Evolutionary conservation across 495 filamentous ascomycete species (phyloP), one percentile per base, ranked within the genome.

Genomic region (Massariosphaeria phaeospora): DNA sequence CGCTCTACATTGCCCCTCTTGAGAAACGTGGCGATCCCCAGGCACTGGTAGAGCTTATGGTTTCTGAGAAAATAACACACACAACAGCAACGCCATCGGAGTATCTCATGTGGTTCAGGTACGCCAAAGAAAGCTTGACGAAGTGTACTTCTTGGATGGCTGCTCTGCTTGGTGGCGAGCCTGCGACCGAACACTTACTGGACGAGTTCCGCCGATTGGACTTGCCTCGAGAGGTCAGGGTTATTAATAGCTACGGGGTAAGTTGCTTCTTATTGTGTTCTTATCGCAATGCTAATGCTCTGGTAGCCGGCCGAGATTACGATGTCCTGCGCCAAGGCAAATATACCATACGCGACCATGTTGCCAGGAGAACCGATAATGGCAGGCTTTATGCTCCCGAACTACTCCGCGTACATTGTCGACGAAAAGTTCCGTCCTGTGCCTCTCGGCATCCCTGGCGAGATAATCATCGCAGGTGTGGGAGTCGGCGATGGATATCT

Each of bases 161-260:
- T 17, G 52, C 52, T 5, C 15, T 47, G 38, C 2, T 3, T 18
- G 52, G 41, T 9, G 52, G 52, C 20, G 52, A 55, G 25, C 18
- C 2, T 4, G 3, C 21, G 1, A 27, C 29, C 15, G 8, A 30
- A 2, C 1, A 3, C 2, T 2, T 55, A 2, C 1, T 48, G 4
- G 12, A 48, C 3, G 8, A 55, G 30, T 55, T 55, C 21, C 20
- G 3, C 2, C 1, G 10, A 1, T 24, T 55, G 15, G 27, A 3
- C 3, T 15, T 55, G 8, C n/a, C 30, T 17, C n/a, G n/a, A n/a
- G 10, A 29, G 12, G 6, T 47, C 1, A 29, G 34, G 9, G 1
- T 55, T 9, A 13, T 39, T 31, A 55, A 55, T 24, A 26, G n/a
- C 31, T 55, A 55, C 30, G 52, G 52, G n/a, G n/a, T n/a, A n/a